A percentile compares a stretch with the other conserved stretches of the same genome.
phyloP scores from a whole-genome alignment of 2,329 filamentous ascomycete species.

The Diaporthe caulivora region DNA sequence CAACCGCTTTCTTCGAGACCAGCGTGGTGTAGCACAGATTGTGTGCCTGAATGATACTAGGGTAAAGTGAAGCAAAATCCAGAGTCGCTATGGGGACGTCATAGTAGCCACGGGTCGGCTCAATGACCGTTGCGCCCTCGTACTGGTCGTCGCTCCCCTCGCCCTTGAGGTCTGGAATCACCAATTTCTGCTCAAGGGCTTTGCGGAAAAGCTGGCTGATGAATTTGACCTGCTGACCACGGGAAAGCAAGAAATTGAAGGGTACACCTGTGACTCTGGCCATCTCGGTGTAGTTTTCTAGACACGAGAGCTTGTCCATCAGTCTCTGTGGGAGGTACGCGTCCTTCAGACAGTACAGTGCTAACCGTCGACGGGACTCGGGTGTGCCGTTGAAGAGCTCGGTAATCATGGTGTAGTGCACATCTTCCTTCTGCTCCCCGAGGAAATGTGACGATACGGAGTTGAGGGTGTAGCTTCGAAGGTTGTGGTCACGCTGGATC shows the following conservation, averaged over 20 bases:
- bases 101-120: slow-evolving; percentile 93
- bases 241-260: slow-evolving; percentile 92
- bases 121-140: slow-evolving; percentile 97
- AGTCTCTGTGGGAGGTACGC: slow-evolving; percentile 93
- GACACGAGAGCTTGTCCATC: slow-evolving; percentile 97
- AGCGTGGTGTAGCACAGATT: slow-evolving; percentile 98
- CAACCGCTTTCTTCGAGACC: slow-evolving; percentile 81
- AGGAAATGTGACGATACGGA: slow-evolving; percentile 95
- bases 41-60: slow-evolving; percentile 98
- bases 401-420: slow-evolving; percentile 99
- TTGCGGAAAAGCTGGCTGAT: slow-evolving; percentile 97
- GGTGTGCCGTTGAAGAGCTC: slow-evolving; percentile 97
- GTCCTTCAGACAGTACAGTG: slow-evolving; percentile 97
- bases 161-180: slow-evolving; percentile 87
- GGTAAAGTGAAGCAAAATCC: slow-evolving; percentile 98
- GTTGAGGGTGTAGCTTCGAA: slow-evolving; percentile 97
- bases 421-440: slow-evolving; percentile 98
- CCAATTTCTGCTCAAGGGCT: slow-evolving; percentile 90
- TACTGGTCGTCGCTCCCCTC: slow-evolving; percentile 88
- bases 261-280: slow-evolving; percentile 98
- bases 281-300: slow-evolving; percentile 99
- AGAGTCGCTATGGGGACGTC: slow-evolving; percentile 95
- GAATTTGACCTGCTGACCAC: slow-evolving; percentile 97
- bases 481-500: slow-evolving; percentile 92
- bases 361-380: slow-evolving; percentile 89